phyloP scores from a whole-genome alignment of 768 basidiomycete genomes.

The Suillus hirtellus region DNA sequence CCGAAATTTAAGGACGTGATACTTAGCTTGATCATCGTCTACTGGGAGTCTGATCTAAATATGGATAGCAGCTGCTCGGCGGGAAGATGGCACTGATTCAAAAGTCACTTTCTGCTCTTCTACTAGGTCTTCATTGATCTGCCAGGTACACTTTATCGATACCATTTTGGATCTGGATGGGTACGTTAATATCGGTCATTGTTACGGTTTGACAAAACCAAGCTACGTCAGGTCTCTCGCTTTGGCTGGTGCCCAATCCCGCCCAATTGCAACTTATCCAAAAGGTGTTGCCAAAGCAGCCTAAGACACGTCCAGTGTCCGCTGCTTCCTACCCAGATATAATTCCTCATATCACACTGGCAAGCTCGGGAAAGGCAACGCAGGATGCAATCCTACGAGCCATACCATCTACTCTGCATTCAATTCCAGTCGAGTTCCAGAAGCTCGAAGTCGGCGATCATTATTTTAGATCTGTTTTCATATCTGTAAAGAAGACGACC shows the following conservation, averaged over 20 bases:
- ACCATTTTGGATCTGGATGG: background rate
- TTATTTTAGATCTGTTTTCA: constrained; percentile 73
- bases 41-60: background rate
- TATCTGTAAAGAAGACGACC: constrained; percentile 46
- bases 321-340: constrained; percentile 58
- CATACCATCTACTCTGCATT: constrained; percentile 35
- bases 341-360: constrained; percentile 71
- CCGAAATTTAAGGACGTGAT: background rate
- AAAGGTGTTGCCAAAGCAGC: constrained; percentile 45
- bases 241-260: constrained; percentile 71
- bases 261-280: constrained; percentile 44
- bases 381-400: constrained; percentile 36
- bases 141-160: background rate
- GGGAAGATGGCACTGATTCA: background rate
- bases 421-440: constrained; percentile 49
- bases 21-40: background rate
- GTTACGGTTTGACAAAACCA: constrained; percentile 24
- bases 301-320: constrained; percentile 13
- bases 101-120: background rate
- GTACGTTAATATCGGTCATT: background rate
- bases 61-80: background rate
- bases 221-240: constrained; percentile 47
- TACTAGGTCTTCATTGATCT: background rate
- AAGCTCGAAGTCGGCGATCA: constrained; percentile 57
- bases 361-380: constrained; percentile 19